Conservation (phyloP, 768 basidiomycete species). For the Sarcodon aspratus region DNA sequence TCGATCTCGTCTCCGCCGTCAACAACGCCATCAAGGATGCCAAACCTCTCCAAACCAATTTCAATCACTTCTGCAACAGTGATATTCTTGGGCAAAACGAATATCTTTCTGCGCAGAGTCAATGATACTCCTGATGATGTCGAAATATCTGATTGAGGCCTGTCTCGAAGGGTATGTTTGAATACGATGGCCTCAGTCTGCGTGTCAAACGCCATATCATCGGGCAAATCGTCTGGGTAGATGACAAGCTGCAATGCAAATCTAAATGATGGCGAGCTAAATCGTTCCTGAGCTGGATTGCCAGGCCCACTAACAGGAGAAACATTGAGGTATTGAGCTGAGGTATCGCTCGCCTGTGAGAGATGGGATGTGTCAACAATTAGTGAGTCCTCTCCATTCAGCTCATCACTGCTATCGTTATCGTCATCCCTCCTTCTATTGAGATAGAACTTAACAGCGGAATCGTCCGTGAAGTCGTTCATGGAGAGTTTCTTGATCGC, state of each 20-base stretch:
- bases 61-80: conserved; percentile 97
- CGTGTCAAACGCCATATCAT: conserved; percentile 91
- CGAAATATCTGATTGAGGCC: conserved; percentile 27
- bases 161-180: conserved; percentile 56
- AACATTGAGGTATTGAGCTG: conserved; percentile 30
- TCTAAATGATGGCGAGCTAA: conserved; percentile 71
- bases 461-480: conserved; percentile 98
- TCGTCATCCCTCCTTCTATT: conserved; percentile 39
- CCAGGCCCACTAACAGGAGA: conserved; percentile 22
- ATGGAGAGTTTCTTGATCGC: conserved; percentile 90
- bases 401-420: conserved; percentile 15
- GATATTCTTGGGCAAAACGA: conserved; percentile 88
- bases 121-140: conserved; percentile 45
- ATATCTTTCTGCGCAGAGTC: conserved; percentile 64
- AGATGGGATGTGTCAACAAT: conserved; percentile 24
- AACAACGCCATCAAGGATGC: conserved; percentile 93
- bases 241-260: conserved; percentile 85
- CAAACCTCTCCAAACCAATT: conserved; percentile 83
- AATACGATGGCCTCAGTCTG: conserved; percentile 91
- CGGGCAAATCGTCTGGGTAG: conserved; percentile 84
- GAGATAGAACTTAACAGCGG: conserved; percentile 92
- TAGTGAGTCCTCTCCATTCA: conserved; percentile 25
- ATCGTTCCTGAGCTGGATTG: conserved; percentile 56
- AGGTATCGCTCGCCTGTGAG: conserved; percentile 15
- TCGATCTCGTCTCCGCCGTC: conserved; percentile 98